These are phyloP conservation scores for Hansenula anomala DNA, from an alignment of 1,139 yeast species.

Conservation along the genomic window DNA sequence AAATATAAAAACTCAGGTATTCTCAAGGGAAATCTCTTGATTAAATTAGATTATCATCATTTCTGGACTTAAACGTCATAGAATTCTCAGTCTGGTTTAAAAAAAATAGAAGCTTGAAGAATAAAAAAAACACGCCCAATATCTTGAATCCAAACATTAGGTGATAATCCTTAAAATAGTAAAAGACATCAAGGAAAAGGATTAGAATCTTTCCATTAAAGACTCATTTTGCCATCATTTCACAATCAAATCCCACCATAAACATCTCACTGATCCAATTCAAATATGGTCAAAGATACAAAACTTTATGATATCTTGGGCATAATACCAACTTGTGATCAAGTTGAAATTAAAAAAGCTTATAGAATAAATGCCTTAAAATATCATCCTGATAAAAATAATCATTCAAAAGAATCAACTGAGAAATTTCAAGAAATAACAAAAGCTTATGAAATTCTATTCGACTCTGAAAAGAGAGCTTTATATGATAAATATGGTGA, in stretches of 20 bases:
- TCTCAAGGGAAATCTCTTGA: too few relatives aligned
- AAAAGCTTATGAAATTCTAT: slow-evolving; percentile 54
- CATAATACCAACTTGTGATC: slow-evolving; percentile 34
- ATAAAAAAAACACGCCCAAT: too few relatives aligned
- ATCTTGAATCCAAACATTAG: too few relatives aligned
- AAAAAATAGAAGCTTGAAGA: too few relatives aligned
- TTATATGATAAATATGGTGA: slow-evolving; percentile 58
- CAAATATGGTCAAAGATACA: slow-evolving; percentile 46
- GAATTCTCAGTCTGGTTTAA: too few relatives aligned
- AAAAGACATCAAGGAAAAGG: too few relatives aligned
- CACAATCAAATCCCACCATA: neutral
- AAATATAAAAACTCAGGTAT: too few relatives aligned
- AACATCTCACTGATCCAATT: neutral
- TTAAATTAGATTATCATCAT: too few relatives aligned
- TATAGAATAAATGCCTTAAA: slow-evolving; percentile 54
- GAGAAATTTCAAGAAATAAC: slow-evolving; percentile 56
- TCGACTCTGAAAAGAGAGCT: slow-evolving; percentile 48
- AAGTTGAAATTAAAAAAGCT: slow-evolving; percentile 50
- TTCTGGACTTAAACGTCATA: too few relatives aligned
- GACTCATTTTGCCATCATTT: too few relatives aligned
- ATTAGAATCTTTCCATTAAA: too few relatives aligned
- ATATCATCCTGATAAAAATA: slow-evolving; percentile 72
- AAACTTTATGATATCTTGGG: slow-evolving; percentile 52
- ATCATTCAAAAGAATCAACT: slow-evolving; percentile 45
- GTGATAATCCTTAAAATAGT: too few relatives aligned